Percentiles rank a stretch among this genome's conserved stretches.
Evolutionary conservation across 1,139 yeast genomes (phyloP).

Genomic region (Yamadazyma triangularis): DNA sequence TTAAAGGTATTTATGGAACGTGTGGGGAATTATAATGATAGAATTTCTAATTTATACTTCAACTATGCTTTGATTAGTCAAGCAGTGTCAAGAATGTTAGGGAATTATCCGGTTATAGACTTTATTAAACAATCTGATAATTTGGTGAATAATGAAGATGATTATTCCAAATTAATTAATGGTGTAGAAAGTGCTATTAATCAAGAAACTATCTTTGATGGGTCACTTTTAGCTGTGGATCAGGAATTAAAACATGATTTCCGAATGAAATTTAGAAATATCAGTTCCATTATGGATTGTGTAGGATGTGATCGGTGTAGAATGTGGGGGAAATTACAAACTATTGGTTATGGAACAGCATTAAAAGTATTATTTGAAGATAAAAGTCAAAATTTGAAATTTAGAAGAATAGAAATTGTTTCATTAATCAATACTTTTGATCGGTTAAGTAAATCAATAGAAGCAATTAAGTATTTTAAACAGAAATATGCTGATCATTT

Average conservation of each 20-base stretch:
- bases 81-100: slow-evolving; percentile 62
- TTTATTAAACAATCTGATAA: slow-evolving; percentile 11
- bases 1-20: slow-evolving; percentile 78
- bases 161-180: slow-evolving; percentile 29
- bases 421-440: slow-evolving; percentile 91
- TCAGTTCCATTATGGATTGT: slow-evolving; percentile 93
- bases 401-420: slow-evolving; percentile 82
- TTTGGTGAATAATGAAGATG: slow-evolving; percentile 26
- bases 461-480: slow-evolving; percentile 70
- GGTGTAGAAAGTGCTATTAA: slow-evolving; percentile 11
- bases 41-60: slow-evolving; percentile 85
- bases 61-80: slow-evolving; percentile 86
- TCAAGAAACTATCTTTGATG: slow-evolving; percentile 39
- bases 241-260: slow-evolving; percentile 76
- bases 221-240: slow-evolving; percentile 34
- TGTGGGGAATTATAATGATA: slow-evolving; percentile 85
- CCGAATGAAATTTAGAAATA: slow-evolving; percentile 79
- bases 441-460: slow-evolving; percentile 79
- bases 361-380: slow-evolving; percentile 84
- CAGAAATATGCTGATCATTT: slow-evolving; percentile 43
- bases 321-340: slow-evolving; percentile 96
- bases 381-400: slow-evolving; percentile 39
- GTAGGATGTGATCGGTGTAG: slow-evolving; percentile 98
- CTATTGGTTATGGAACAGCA: slow-evolving; percentile 96
- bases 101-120: slow-evolving; percentile 15